Percentiles rank a stretch among this genome's conserved stretches.
Conservation (phyloP, 495 filamentous ascomycete species). For the Pseudevernia furfuracea region DNA sequence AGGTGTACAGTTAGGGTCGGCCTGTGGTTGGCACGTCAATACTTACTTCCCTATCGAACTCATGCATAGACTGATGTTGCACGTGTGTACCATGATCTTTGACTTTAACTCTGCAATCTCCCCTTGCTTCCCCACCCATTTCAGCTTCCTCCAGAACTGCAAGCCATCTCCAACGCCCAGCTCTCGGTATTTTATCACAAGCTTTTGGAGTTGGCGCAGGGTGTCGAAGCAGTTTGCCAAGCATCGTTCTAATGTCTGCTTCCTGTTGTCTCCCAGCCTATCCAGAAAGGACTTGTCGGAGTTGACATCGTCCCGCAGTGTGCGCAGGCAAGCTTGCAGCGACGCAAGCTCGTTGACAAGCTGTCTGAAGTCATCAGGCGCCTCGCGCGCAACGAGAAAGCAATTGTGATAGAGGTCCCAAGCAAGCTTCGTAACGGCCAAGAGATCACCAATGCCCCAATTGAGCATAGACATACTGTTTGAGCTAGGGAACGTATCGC, state of each 20-base stretch:
- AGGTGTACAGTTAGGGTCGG: not conserved
- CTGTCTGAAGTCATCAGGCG: slow-evolving; percentile 34
- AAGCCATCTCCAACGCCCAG: slow-evolving; percentile 30
- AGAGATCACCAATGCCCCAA: slow-evolving; percentile 30
- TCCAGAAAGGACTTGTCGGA: slow-evolving; percentile 31
- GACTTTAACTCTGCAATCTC: slow-evolving; percentile 34
- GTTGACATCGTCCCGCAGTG: slow-evolving; percentile 30
- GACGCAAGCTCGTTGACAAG: slow-evolving; percentile 34
- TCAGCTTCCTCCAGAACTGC: slow-evolving; percentile 34
- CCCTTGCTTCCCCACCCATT: slow-evolving; percentile 32
- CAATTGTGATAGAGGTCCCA: slow-evolving; percentile 36
- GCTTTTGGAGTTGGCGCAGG: slow-evolving; percentile 28
- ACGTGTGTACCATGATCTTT: slow-evolving; percentile 34
- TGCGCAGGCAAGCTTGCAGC: slow-evolving; percentile 30
- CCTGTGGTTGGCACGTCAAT: not conserved
- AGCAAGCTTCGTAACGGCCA: slow-evolving; percentile 31
- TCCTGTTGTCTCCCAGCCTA: slow-evolving; percentile 27
- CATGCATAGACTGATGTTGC: slow-evolving; percentile 35
- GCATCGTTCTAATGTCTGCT: slow-evolving; percentile 30
- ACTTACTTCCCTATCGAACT: slow-evolving; percentile 36
- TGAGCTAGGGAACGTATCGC: not conserved
- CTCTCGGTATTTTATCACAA: slow-evolving; percentile 29
- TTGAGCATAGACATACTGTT: slow-evolving; percentile 17
- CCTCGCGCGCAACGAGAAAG: slow-evolving; percentile 30
- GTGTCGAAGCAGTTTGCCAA: slow-evolving; percentile 29